phyloP scores from a whole-genome alignment of 331 rosid species.

The Cucumis variabilis region DNA sequence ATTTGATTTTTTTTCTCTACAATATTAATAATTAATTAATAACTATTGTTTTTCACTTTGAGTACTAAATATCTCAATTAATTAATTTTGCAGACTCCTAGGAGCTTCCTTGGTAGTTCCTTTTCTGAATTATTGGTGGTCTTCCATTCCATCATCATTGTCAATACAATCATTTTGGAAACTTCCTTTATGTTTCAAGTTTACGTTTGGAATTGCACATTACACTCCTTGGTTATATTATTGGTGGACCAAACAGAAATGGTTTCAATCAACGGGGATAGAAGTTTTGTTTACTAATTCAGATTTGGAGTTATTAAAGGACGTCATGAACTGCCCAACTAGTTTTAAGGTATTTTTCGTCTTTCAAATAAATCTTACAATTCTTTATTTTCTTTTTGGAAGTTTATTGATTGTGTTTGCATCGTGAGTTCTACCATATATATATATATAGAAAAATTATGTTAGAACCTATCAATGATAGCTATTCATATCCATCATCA shows the following conservation, averaged over 20 bases:
- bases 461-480: too few relatives aligned
- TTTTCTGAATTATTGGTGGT: slow-evolving; percentile 78
- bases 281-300: slow-evolving; percentile 26
- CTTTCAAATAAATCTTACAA: too few relatives aligned
- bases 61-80: background rate
- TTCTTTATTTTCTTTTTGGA: too few relatives aligned
- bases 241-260: slow-evolving; percentile 84
- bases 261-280: slow-evolving; percentile 56
- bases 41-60: background rate
- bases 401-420: too few relatives aligned
- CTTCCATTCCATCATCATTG: slow-evolving; percentile 48
- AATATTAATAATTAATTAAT: too few relatives aligned
- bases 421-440: too few relatives aligned
- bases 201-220: slow-evolving; percentile 66
- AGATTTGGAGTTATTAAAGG: slow-evolving; percentile 45
- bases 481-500: too few relatives aligned
- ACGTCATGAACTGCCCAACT: too few relatives aligned
- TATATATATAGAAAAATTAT: too few relatives aligned
- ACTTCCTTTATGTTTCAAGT: slow-evolving; percentile 43
- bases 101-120: slow-evolving; percentile 84
- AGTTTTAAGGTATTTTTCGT: too few relatives aligned
- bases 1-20: too few relatives aligned
- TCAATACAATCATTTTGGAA: slow-evolving; percentile 38
- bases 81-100: slow-evolving; percentile 51
- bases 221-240: slow-evolving; percentile 70